A percentile compares a stretch with the other conserved stretches of the same genome.
Evolutionary conservation across 2,329 filamentous ascomycete species (phyloP).

Genomic region (Amauroascus niger): DNA sequence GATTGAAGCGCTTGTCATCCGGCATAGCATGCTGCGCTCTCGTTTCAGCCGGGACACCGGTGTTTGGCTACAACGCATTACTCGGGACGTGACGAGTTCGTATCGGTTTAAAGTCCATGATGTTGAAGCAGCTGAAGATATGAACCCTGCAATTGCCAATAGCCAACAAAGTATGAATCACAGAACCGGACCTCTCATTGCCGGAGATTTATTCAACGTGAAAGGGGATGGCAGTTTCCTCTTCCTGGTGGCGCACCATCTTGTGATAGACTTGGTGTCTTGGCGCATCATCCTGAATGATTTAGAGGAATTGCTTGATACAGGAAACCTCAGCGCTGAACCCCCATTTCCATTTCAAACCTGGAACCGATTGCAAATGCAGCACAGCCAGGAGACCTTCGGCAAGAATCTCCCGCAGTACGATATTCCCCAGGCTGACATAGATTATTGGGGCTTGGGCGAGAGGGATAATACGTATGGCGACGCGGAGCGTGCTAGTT

Average conservation of each 20-base stretch:
- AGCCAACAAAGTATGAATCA: conserved; percentile 21
- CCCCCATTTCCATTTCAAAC: conserved; percentile 18
- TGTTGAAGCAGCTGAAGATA: conserved; percentile 8
- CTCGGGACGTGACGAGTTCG: conserved; percentile 10
- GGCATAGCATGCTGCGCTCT: conserved; percentile 19
- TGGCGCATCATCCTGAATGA: conserved; percentile 20
- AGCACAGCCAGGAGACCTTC: conserved; percentile 21
- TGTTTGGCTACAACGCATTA: conserved; percentile 16
- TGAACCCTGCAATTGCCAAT: conserved; percentile 19
- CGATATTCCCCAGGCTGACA: neutral
- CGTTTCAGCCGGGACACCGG: conserved; percentile 15
- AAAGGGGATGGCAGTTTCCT: neutral
- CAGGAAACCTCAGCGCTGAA: conserved; percentile 18
- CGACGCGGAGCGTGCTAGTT: conserved; percentile 7
- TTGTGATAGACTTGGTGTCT: conserved; percentile 20
- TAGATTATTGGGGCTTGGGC: conserved; percentile 9
- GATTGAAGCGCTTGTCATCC: conserved; percentile 10
- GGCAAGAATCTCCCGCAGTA: neutral
- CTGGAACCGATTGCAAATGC: conserved; percentile 29
- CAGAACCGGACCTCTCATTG: conserved; percentile 22
- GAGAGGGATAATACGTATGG: neutral
- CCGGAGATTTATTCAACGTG: conserved; percentile 1
- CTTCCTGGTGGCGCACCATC: conserved; percentile 15
- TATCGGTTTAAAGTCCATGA: conserved; percentile 22
- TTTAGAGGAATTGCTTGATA: conserved; percentile 23